Base-by-base conservation (phyloP, 345 rosid species). In the Sapria himalayana region DNA sequence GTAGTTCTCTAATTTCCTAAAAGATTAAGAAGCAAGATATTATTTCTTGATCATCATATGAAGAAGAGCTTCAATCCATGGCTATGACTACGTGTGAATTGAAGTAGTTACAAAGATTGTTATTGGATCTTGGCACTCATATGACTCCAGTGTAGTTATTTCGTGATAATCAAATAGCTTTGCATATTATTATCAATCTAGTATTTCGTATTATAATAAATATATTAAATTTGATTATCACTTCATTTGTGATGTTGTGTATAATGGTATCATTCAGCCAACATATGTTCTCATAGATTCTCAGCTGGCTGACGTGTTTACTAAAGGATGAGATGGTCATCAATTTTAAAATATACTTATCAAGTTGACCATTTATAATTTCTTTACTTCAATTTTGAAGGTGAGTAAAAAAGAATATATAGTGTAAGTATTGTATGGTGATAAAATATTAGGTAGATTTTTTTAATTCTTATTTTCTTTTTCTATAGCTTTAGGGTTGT, bases 111-210 rank as follows among this genome's bases (percentile, higher is more conserved):
- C 13, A 32, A 12, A 3, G 5, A 0, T 3, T 31, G 0, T 5
- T 45, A 2, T 19, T 15, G 1, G 0, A 0, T 21, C 7, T 25
- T 22, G 24, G 48, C 35, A 13, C 19, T 12, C 47, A 0, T 11
- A 14, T 14, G 20, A 4, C 9, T 16, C 19, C 3, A 15, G 7
- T 14, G 39, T 36, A 36, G 3, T 8, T 20, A 22, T 9, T 4
- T 13, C 22, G 43, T 39, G 43, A 20, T n/a, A 39, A 19, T 15
- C 43, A 39, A 15, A 15, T 27, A 5, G 43, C n/a, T n/a, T n/a
- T n/a, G n/a, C n/a, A n/a, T n/a, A n/a, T n/a, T n/a, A n/a, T n/a
- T n/a, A n/a, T n/a, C 25, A 39, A 36, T 6, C 39, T 11, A 15
- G 4, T 36, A 1, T 36, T 14, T 15, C 39, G 7, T 36, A 36